phyloP scores from a whole-genome alignment of 2,329 filamentous ascomycete species.

The Aspergillus thermomutatus region DNA sequence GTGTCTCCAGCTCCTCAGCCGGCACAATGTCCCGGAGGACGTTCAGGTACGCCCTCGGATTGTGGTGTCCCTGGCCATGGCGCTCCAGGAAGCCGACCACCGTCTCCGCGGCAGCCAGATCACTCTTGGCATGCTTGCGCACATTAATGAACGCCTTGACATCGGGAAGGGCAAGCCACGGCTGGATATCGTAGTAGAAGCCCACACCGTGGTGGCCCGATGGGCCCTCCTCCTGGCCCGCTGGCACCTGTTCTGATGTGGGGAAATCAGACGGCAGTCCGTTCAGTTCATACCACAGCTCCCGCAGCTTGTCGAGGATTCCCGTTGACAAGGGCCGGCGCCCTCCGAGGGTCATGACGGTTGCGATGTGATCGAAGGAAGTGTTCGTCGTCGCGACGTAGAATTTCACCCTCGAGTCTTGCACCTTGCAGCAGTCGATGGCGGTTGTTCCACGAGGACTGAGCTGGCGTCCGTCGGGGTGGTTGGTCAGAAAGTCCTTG shows the following conservation, averaged over 20 bases:
- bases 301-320: not conserved
- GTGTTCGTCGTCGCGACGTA: conserved; percentile 1
- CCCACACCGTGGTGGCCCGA: not conserved
- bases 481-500: not conserved
- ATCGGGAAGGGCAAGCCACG: not conserved
- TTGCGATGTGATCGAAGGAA: conserved; percentile 4
- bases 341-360: conserved; percentile 4
- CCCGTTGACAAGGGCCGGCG: not conserved
- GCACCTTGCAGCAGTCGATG: conserved; percentile 4
- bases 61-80: not conserved
- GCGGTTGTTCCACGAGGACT: not conserved
- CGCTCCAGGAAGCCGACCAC: conserved; percentile 2
- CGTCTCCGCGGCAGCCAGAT: not conserved
- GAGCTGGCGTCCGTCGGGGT: conserved; percentile 1
- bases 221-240: not conserved
- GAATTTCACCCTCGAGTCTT: conserved; percentile 1
- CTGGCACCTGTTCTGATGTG: not conserved
- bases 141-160: conserved; percentile 1
- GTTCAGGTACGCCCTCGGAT: conserved; percentile 2
- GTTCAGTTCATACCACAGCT: conserved; percentile 4
- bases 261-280: conserved; percentile 1
- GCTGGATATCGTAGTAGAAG: conserved; percentile 6
- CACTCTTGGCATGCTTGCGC: conserved; percentile 3
- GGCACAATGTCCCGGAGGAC: conserved; percentile 1
- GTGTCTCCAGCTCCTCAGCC: not conserved